These are phyloP conservation scores for Teratosphaeria epicoccoides DNA, from an alignment of 2,329 filamentous ascomycete species.

Conservation along the genomic window DNA sequence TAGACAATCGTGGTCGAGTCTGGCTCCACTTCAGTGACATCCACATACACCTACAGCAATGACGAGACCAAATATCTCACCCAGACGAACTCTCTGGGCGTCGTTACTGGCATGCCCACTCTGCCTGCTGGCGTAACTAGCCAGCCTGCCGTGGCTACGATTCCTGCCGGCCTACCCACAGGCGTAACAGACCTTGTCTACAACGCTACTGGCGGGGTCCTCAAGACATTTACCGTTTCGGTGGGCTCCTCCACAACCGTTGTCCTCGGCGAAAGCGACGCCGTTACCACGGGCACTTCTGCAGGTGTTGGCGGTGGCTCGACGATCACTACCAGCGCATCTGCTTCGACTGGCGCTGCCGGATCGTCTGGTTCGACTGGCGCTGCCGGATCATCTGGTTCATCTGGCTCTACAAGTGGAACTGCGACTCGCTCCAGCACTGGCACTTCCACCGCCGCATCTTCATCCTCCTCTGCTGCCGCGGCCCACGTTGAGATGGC, in stretches of 20 bases:
- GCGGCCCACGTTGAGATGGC: constrained; percentile 22
- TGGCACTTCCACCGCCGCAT: constrained; percentile 1
- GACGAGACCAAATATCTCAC: constrained; percentile 35
- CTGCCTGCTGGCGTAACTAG: constrained; percentile 26
- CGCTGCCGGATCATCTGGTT: background rate
- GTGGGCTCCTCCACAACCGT: constrained; percentile 23
- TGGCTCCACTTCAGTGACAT: constrained; percentile 9
- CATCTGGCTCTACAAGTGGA: constrained; percentile 2
- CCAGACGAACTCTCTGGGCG: constrained; percentile 39
- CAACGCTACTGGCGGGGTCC: constrained; percentile 20
- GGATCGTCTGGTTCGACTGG: background rate
- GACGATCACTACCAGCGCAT: constrained; percentile 3
- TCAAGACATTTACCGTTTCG: constrained; percentile 23
- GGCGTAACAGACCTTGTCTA: constrained; percentile 22
- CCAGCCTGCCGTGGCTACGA: constrained; percentile 30
- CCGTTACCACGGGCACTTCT: constrained; percentile 6
- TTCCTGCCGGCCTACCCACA: constrained; percentile 33
- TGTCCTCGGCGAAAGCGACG: constrained; percentile 17
- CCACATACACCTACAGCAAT: constrained; percentile 30
- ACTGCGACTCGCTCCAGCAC: constrained; percentile 11
- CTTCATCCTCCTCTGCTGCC: constrained; percentile 14
- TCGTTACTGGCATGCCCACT: constrained; percentile 39
- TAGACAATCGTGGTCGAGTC: constrained; percentile 8
- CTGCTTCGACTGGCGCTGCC: constrained; percentile 15
- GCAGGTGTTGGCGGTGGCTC: constrained; percentile 6